Base-by-base conservation (phyloP, 768 basidiomycete species). In the Suillus fuscotomentosus region DNA sequence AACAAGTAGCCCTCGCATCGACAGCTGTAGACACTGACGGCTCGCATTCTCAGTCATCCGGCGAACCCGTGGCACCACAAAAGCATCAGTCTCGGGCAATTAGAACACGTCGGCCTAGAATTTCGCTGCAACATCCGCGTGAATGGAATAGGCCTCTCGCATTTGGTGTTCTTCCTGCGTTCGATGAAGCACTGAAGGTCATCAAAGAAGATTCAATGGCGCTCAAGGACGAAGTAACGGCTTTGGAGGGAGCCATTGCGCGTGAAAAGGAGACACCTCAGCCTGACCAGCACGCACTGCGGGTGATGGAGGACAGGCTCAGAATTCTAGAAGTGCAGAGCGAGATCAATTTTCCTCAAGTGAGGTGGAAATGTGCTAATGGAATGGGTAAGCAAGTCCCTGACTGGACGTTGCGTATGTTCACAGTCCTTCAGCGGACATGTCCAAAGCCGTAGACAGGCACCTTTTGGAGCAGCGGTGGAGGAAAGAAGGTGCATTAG, bases 391-490 rank as follows among this genome's bases (percentile, higher is more conserved):
- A 34, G 89, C 81, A n/a, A 61, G 53, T 64, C 34, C 62, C 50
- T 5, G 22, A 20, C 47, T 54, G 56, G 11, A 45, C 31, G 42
- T 63, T 31, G 41, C 3, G 27, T 55, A 65, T 41, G 47, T 51
- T 48, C 55, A 15, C 45, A 64, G 61, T 36, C 41, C 48, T 65
- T 24, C 63, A 91, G 91, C 81, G 69, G 86, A 92, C 74, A 83
- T 90, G 86, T 79, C 76, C n/a, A 84, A 83, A 63, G 81, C 85
- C 1, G 84, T 88, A 1, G 89, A 93, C 71, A 83, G 94, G n/a
- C 86, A 93, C 72, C 79, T 99, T 38, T 77, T 89, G 5, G 94
- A 97, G 75, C 86, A 91, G 69, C 82, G 84, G 69, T 99, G 95
- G 97, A 82, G 92, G 63, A 88, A 88, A 60, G 87, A 92, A 51